Evolutionary conservation across 345 rosid genomes (phyloP), one percentile per base, ranked within the genome.

Genomic region (Eucalyptus sp.): DNA sequence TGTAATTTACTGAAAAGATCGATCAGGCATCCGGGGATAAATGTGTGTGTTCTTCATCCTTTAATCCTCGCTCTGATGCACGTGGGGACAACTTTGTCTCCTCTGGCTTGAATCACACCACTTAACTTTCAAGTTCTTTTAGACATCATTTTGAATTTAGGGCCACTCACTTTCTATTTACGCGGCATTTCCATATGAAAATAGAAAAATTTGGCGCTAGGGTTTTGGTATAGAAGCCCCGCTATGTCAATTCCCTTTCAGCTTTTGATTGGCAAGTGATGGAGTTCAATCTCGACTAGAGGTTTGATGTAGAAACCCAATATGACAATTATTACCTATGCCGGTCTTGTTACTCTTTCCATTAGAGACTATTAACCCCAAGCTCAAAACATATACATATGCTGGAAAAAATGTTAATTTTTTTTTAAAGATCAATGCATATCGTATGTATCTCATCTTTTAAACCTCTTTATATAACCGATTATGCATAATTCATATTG

Each of bases 21-120:
- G 48, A 76, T 25, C 16, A 76, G 1, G 83, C 48, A 76, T 41
- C 27, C 29, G 3, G 3, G 29, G 27, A 76, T 76, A 76, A 76
- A 76, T 76, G 48, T 93, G 92, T 86, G 41, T 37, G 83, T 76
- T 68, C 20, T 41, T 33, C 44, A 33, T 68, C 44, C 44, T 33
- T 41, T 37, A 37, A 91, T 90, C 66, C 91, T 91, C 84, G 89
- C 90, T 91, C 90, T 90, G 46, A 87, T 16, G 89, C 92, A 90
- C 79, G 85, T 91, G 93, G 89, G 93, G 92, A 94, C 96, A 92
- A 44, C 91, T 87, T 86, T 92, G 94, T 93, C 92, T 88, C 92
- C 93, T 87, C 68, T 60, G 85, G 80, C 93, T 88, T 90, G 89
- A 92, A 89, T 93, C 92, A 83, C 91, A 76, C 91, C 20, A 89